These are phyloP conservation scores for Flaveria robusta DNA, from an alignment of 129 eudicot genomes.

Conservation along the genomic window DNA sequence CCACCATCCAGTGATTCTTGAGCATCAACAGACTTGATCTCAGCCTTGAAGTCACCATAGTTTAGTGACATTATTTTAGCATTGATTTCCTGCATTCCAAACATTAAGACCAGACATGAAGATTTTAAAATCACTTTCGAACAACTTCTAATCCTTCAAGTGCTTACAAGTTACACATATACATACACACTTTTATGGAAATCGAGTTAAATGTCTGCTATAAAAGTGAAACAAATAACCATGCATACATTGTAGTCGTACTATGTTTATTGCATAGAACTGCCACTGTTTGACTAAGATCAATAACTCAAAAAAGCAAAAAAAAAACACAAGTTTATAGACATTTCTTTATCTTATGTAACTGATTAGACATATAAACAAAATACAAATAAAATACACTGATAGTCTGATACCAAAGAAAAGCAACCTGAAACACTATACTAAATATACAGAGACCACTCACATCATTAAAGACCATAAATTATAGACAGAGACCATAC, in stretches of 20 bases:
- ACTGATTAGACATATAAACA: neutral
- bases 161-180: neutral
- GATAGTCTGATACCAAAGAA: neutral
- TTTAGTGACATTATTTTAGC: constrained; percentile 68
- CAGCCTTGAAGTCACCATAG: constrained; percentile 62
- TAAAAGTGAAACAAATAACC: constrained; percentile 4
- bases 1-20: constrained; percentile 78
- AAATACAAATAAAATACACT: neutral
- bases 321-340: neutral
- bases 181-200: neutral
- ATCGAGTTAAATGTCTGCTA: neutral
- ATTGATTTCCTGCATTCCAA: constrained; percentile 63
- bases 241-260: constrained; percentile 10
- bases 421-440: neutral
- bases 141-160: neutral
- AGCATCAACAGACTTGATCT: constrained; percentile 77
- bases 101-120: neutral
- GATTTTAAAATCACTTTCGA: neutral
- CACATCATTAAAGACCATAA: neutral
- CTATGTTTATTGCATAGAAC: neutral
- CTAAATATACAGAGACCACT: neutral
- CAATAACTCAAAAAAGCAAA: neutral
- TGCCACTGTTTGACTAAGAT: neutral
- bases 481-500: constrained; percentile 39
- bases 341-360: neutral